Evolutionary conservation across 176 grass and related monocot species (phyloP).

Genomic region (Themeda triandra): DNA sequence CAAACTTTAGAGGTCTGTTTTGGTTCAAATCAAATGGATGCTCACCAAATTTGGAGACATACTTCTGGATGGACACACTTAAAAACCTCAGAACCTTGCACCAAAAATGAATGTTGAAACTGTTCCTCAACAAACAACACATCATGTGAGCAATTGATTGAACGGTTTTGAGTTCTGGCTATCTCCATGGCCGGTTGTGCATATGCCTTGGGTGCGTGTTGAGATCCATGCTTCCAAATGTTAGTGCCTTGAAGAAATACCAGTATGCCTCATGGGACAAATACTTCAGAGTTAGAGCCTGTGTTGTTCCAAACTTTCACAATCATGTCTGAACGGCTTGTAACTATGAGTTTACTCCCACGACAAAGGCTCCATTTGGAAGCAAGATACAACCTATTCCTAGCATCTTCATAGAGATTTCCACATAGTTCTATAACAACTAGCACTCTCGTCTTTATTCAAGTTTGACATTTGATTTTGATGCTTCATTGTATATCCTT

Average conservation of each 20-base stretch:
- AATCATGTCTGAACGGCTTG: background rate
- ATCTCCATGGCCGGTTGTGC: background rate
- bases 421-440: background rate
- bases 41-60: no score
- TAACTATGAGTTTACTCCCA: conserved; percentile 20
- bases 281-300: background rate
- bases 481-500: background rate
- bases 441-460: background rate
- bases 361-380: background rate
- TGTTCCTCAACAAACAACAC: no score
- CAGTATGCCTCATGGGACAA: background rate
- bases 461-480: background rate
- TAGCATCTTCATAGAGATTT: background rate
- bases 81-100: no score
- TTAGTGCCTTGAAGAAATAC: no score
- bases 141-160: no score
- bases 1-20: no score
- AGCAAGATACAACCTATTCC: no score
- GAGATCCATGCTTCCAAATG: no score
- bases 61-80: no score
- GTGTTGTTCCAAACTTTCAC: background rate
- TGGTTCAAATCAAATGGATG: no score
- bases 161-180: no score
- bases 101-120: no score
- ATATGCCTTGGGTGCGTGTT: background rate